These are phyloP conservation scores for Phytophthora litchii DNA, from an alignment of 352 stramenopile genomes.

Conservation along the genomic window DNA sequence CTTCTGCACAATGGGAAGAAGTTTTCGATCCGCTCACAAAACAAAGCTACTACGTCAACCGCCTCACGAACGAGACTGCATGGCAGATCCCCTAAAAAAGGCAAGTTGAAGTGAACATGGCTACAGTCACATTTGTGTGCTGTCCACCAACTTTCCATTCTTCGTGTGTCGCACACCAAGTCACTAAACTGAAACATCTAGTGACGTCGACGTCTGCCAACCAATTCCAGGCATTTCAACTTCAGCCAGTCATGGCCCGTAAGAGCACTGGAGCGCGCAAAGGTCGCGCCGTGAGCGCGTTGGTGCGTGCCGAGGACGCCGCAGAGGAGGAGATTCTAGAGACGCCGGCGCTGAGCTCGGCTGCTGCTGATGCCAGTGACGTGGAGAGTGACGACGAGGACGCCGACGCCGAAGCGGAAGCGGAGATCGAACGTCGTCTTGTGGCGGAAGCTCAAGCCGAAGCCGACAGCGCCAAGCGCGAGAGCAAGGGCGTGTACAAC, in stretches of 20 bases:
- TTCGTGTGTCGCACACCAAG: not conserved
- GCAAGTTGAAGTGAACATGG: constrained; percentile 20
- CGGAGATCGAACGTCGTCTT: constrained; percentile 74
- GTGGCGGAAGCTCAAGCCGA: constrained; percentile 73
- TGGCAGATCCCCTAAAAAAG: constrained; percentile 45
- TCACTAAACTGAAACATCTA: constrained; percentile 13
- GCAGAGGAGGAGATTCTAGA: constrained; percentile 86
- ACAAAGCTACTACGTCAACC: constrained; percentile 73
- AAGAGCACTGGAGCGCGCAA: constrained; percentile 50
- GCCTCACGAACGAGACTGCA: constrained; percentile 56
- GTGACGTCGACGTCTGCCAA: constrained; percentile 24
- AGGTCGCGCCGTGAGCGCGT: constrained; percentile 47
- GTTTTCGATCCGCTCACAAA: constrained; percentile 62
- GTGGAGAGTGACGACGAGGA: constrained; percentile 52
- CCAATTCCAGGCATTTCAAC: constrained; percentile 28
- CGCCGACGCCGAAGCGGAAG: constrained; percentile 57
- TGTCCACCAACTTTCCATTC: not conserved
- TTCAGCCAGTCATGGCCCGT: constrained; percentile 34
- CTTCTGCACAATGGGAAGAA: constrained; percentile 53
- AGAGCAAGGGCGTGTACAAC: constrained; percentile 77
- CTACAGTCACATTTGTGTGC: constrained; percentile 7
- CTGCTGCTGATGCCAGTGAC: constrained; percentile 18
- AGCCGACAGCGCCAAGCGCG: constrained; percentile 39
- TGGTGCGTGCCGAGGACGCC: constrained; percentile 75
- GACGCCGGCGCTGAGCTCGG: constrained; percentile 73